Conservation (phyloP, 1,284 basidiomycete species). For the Puccinia triticina region DNA sequence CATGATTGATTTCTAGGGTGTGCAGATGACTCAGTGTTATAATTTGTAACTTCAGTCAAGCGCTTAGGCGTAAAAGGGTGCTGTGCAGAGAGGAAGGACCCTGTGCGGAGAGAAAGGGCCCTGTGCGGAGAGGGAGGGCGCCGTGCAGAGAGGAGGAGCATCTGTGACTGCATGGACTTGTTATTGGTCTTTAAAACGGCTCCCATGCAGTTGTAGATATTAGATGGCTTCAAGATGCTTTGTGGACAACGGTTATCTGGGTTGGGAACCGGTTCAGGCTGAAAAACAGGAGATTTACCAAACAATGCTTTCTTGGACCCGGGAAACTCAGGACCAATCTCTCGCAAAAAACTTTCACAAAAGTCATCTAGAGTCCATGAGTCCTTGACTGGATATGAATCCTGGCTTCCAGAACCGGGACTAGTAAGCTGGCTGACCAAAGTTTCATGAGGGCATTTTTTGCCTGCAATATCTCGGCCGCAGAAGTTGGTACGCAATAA, state of each 20-base stretch:
- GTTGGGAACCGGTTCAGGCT: slow-evolving; percentile 24
- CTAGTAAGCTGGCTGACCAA: slow-evolving; percentile 25
- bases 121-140: no score
- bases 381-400: slow-evolving; percentile 29
- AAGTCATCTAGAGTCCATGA: slow-evolving; percentile 21
- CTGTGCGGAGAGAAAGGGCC: no score
- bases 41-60: slow-evolving; percentile 24
- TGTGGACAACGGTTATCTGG: background rate
- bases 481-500: background rate
- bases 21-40: slow-evolving; percentile 37
- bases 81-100: no score
- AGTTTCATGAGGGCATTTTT: slow-evolving; percentile 3
- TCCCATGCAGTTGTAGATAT: background rate
- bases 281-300: background rate
- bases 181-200: slow-evolving; percentile 21
- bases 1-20: slow-evolving; percentile 1
- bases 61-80: slow-evolving; percentile 20
- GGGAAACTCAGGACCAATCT: slow-evolving; percentile 8
- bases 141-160: slow-evolving; percentile 22
- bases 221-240: background rate
- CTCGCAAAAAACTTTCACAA: slow-evolving; percentile 1
- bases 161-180: slow-evolving; percentile 22
- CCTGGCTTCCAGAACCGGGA: slow-evolving; percentile 39
- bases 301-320: slow-evolving; percentile 21
- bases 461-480: background rate